phyloP scores from a whole-genome alignment of 768 basidiomycete species.

The Termitomyces sp. region DNA sequence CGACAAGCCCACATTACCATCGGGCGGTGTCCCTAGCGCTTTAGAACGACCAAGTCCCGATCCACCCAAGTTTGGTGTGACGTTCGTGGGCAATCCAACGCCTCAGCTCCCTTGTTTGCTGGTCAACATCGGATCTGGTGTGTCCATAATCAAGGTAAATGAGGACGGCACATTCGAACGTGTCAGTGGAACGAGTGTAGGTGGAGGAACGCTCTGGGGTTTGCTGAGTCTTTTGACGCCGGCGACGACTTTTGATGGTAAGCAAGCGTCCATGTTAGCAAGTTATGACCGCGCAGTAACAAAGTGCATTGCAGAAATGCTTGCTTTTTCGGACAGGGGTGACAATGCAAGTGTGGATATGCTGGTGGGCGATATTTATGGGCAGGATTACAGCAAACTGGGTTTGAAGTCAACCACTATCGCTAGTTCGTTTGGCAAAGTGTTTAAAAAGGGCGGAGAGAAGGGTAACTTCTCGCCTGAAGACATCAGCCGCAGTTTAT shows the following conservation, averaged over 20 bases:
- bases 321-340: slow-evolving; percentile 87
- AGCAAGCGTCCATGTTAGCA: slow-evolving; percentile 30
- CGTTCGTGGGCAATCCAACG: slow-evolving; percentile 77
- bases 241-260: slow-evolving; percentile 93
- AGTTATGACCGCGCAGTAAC: slow-evolving; percentile 1
- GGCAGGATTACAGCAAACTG: slow-evolving; percentile 92
- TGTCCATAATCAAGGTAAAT: slow-evolving; percentile 95
- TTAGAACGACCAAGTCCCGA: slow-evolving; percentile 87
- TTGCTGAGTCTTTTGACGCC: slow-evolving; percentile 91
- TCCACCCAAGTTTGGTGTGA: slow-evolving; percentile 84
- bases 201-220: slow-evolving; percentile 97
- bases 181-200: slow-evolving; percentile 93
- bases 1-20: slow-evolving; percentile 12
- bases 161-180: slow-evolving; percentile 94
- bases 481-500: slow-evolving; percentile 89
- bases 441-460: slow-evolving; percentile 84
- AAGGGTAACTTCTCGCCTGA: slow-evolving; percentile 80
- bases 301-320: slow-evolving; percentile 68
- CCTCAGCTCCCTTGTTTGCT: slow-evolving; percentile 93
- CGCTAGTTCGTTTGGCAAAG: slow-evolving; percentile 97
- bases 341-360: slow-evolving; percentile 95
- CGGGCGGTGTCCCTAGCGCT: slow-evolving; percentile 1
- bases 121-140: slow-evolving; percentile 97
- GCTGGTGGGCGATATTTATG: slow-evolving; percentile 99
- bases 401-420: slow-evolving; percentile 98